Conservation (phyloP, 306 rosid genomes). For the Delonix regia region DNA sequence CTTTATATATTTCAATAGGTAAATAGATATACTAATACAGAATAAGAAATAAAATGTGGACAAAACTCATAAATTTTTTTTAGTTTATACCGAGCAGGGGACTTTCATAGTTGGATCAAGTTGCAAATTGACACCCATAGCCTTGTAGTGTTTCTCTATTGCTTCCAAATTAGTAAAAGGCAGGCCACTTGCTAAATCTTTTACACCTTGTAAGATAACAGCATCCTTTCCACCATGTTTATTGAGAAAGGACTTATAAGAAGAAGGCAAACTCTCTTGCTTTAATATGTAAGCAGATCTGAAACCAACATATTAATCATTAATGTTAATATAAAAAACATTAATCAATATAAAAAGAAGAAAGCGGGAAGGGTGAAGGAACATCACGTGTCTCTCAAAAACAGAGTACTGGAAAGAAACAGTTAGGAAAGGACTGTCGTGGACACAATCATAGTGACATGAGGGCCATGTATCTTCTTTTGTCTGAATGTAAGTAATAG, state of each 20-base stretch:
- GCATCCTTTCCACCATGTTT: constrained; percentile 92
- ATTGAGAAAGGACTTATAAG: constrained; percentile 93
- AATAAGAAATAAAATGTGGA: constrained; percentile 16
- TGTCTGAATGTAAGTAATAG: neutral
- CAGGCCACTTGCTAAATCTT: constrained; percentile 72
- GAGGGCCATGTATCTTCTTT: constrained; percentile 1
- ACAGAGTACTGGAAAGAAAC: constrained; percentile 7
- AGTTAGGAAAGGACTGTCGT: constrained; percentile 2
- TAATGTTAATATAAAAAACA: neutral
- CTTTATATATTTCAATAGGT: constrained; percentile 25
- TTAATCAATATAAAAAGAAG: constrained; percentile 1
- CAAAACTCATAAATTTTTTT: constrained; percentile 19
- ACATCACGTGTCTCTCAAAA: constrained; percentile 1
- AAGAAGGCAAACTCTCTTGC: constrained; percentile 93
- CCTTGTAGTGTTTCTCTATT: constrained; percentile 65
- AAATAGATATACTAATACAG: neutral
- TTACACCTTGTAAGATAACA: constrained; percentile 72
- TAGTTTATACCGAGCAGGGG: constrained; percentile 84
- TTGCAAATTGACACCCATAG: constrained; percentile 59
- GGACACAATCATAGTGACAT: neutral
- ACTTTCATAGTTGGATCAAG: constrained; percentile 76
- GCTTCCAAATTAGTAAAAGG: constrained; percentile 71
- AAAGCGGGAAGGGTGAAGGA: neutral
- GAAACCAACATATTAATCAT: constrained; percentile 36
- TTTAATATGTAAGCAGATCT: constrained; percentile 95